Conservation (phyloP, 2,329 filamentous ascomycete species). For the Plectosphaerella plurivora region DNA sequence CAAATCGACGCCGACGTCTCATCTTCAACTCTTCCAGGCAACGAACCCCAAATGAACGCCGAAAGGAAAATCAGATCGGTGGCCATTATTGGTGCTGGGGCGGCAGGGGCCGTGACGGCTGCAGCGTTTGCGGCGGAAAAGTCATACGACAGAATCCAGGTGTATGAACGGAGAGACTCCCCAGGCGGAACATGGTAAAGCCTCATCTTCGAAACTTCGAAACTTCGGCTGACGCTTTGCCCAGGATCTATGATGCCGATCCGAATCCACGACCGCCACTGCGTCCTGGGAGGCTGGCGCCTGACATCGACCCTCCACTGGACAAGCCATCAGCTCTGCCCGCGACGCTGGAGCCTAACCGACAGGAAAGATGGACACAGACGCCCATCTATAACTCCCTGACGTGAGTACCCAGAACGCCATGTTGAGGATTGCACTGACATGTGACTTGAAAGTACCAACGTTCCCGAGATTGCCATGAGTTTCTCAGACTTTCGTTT, state of each 20-base stretch:
- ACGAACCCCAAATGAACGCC: slow-evolving; percentile 6
- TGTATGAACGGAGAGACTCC: slow-evolving; percentile 37
- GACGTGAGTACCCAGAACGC: slow-evolving; percentile 31
- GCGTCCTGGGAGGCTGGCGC: slow-evolving; percentile 37
- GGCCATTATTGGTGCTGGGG: slow-evolving; percentile 38
- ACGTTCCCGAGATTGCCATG: slow-evolving; percentile 54
- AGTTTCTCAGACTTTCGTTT: slow-evolving; percentile 48
- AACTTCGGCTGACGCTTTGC: too few species aligned
- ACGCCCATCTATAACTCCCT: slow-evolving; percentile 48
- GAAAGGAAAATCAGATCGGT: slow-evolving; percentile 29
- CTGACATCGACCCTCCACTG: slow-evolving; percentile 41
- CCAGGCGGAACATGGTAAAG: slow-evolving; percentile 40
- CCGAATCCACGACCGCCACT: slow-evolving; percentile 27
- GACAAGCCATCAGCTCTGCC: slow-evolving; percentile 37
- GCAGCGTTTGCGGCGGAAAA: slow-evolving; percentile 40
- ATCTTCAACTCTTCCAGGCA: too few species aligned
- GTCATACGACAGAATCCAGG: slow-evolving; percentile 33
- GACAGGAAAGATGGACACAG: slow-evolving; percentile 38
- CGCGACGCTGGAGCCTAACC: slow-evolving; percentile 28
- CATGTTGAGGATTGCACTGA: neutral
- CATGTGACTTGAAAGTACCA: slow-evolving; percentile 32
- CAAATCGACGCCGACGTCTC: too few species aligned
- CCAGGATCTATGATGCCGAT: slow-evolving; percentile 47
- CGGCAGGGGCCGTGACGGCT: slow-evolving; percentile 39
- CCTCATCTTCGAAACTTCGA: neutral